phyloP scores from a whole-genome alignment of 495 filamentous ascomycete genomes.

The Penicillium lagena region DNA sequence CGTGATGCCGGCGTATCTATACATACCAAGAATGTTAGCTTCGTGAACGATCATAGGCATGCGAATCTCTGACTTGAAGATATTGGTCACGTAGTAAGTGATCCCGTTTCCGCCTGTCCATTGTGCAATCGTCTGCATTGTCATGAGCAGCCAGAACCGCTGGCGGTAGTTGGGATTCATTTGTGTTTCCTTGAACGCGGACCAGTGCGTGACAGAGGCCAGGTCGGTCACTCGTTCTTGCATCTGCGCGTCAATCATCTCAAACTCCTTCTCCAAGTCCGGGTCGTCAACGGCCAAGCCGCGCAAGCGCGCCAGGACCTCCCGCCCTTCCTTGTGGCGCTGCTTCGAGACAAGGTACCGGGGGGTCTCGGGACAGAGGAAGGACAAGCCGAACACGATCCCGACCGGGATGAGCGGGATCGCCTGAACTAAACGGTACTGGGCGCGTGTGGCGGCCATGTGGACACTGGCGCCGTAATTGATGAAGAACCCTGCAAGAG shows the following conservation, averaged over 20 bases:
- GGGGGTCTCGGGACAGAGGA: slow-evolving; percentile 33
- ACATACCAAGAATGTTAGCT: neutral
- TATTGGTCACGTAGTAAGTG: slow-evolving; percentile 38
- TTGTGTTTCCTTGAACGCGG: slow-evolving; percentile 36
- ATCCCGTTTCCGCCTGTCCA: slow-evolving; percentile 45
- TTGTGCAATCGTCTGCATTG: slow-evolving; percentile 40
- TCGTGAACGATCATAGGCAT: neutral
- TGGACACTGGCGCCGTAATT: slow-evolving; percentile 38
- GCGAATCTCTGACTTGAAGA: slow-evolving; percentile 19
- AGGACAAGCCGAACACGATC: slow-evolving; percentile 29
- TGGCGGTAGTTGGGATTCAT: slow-evolving; percentile 35
- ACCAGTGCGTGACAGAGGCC: slow-evolving; percentile 28
- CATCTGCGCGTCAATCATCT: slow-evolving; percentile 25
- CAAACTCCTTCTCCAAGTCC: slow-evolving; percentile 28
- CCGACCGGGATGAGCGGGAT: slow-evolving; percentile 37
- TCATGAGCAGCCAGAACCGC: slow-evolving; percentile 39
- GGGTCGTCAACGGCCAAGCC: slow-evolving; percentile 23
- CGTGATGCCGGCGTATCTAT: slow-evolving; percentile 26
- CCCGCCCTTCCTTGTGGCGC: slow-evolving; percentile 23
- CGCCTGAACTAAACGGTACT: slow-evolving; percentile 39
- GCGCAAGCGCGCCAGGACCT: slow-evolving; percentile 34
- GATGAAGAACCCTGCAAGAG: slow-evolving; percentile 37
- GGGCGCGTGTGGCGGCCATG: slow-evolving; percentile 30
- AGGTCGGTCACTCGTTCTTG: slow-evolving; percentile 20
- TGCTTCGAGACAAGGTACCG: slow-evolving; percentile 36